These are phyloP conservation scores for Mycena maculata DNA, from an alignment of 768 basidiomycete species.

Conservation along the genomic window DNA sequence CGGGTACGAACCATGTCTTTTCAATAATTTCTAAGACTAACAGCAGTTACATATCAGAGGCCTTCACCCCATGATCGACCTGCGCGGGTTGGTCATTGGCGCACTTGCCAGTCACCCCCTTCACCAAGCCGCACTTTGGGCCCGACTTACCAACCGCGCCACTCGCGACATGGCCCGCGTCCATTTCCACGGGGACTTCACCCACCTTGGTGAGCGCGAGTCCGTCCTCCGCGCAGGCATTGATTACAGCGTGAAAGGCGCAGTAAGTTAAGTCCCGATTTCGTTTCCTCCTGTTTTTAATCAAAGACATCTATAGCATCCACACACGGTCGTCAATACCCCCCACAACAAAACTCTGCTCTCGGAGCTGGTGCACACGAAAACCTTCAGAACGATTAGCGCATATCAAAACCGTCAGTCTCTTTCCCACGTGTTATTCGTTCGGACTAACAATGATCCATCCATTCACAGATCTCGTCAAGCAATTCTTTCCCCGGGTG, in stretches of 20 bases:
- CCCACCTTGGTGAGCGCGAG: neutral
- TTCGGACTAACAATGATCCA: neutral
- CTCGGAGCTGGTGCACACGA: neutral
- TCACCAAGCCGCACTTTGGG: neutral
- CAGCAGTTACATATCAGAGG: neutral
- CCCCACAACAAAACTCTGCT: neutral
- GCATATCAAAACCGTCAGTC: neutral
- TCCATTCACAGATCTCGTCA: neutral
- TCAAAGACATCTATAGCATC: neutral
- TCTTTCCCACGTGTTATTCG: neutral
- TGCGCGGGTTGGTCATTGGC: neutral
- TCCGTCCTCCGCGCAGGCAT: neutral
- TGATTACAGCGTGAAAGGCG: neutral
- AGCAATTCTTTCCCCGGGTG: neutral
- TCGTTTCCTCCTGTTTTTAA: neutral
- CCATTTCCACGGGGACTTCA: neutral
- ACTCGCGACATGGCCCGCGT: neutral
- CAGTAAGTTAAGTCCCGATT: neutral
- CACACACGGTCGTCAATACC: neutral
- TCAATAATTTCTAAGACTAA: too few species aligned
- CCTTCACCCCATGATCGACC: neutral
- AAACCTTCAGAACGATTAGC: neutral
- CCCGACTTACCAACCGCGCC: neutral
- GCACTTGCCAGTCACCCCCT: neutral
- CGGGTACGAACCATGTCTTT: too few species aligned